Evolutionary conservation across 2,329 filamentous ascomycete species (phyloP).

Genomic region (Apiospora sp.): DNA sequence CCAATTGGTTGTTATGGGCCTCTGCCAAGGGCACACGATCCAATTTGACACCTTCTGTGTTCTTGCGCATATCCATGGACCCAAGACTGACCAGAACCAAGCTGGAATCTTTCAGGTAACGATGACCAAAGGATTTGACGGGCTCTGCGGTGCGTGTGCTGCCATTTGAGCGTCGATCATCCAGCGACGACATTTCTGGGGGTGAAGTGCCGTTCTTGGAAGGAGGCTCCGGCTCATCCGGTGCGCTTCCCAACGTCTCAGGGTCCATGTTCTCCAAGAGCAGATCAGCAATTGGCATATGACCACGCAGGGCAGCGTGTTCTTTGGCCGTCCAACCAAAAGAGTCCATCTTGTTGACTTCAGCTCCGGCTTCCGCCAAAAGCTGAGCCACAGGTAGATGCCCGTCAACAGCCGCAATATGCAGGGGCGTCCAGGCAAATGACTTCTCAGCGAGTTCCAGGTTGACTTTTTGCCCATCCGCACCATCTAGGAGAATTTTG

Average conservation of each 20-base stretch:
- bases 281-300: slow-evolving; percentile 79
- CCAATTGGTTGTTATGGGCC: slow-evolving; percentile 90
- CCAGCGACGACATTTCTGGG: slow-evolving; percentile 66
- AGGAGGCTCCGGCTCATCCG: slow-evolving; percentile 40
- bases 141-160: slow-evolving; percentile 70
- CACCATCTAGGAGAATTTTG: slow-evolving; percentile 75
- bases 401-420: slow-evolving; percentile 91
- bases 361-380: slow-evolving; percentile 79
- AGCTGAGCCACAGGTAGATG: slow-evolving; percentile 78
- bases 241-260: slow-evolving; percentile 37
- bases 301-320: slow-evolving; percentile 88
- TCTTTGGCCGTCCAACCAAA: slow-evolving; percentile 96
- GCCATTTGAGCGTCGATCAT: slow-evolving; percentile 63
- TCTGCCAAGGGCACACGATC: slow-evolving; percentile 88
- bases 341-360: slow-evolving; percentile 77
- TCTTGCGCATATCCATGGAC: slow-evolving; percentile 92
- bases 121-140: slow-evolving; percentile 94
- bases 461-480: slow-evolving; percentile 74
- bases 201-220: slow-evolving; percentile 48
- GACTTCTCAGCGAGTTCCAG: slow-evolving; percentile 81
- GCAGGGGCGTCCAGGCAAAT: slow-evolving; percentile 95
- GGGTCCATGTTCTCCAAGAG: slow-evolving; percentile 63
- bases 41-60: slow-evolving; percentile 80
- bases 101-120: slow-evolving; percentile 88
- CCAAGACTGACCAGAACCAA: slow-evolving; percentile 93